Percentiles rank a stretch among this genome's conserved stretches.
Evolutionary conservation across 495 filamentous ascomycete species (phyloP).

Genomic region (Bacidia rubella): DNA sequence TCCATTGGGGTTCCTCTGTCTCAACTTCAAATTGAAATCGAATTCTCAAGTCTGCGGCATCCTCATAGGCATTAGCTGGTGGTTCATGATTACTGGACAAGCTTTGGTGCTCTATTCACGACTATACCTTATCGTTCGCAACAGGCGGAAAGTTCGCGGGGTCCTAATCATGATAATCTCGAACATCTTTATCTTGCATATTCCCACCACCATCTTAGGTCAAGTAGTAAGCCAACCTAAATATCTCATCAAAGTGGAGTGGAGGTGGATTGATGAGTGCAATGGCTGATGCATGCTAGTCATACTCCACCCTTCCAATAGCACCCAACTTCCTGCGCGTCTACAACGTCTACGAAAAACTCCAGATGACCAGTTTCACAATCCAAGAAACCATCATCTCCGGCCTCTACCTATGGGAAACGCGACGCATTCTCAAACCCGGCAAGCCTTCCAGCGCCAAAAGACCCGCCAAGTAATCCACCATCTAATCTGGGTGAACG

Average conservation of each 20-base stretch:
- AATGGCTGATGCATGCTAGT: too few relatives aligned
- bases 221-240: constrained; percentile 16
- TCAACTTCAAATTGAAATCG: constrained; percentile 19
- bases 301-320: neutral
- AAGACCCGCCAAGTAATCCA: constrained; percentile 21
- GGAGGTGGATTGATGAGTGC: too few relatives aligned
- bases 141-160: constrained; percentile 13
- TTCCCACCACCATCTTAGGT: constrained; percentile 21
- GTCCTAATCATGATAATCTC: constrained; percentile 24
- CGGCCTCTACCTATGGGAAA: constrained; percentile 32
- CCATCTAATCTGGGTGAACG: constrained; percentile 31
- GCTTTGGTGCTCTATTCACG: constrained; percentile 27
- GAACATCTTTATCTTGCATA: constrained; percentile 18
- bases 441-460: constrained; percentile 21
- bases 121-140: constrained; percentile 23
- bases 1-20: constrained; percentile 19
- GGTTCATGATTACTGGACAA: constrained; percentile 23
- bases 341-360: constrained; percentile 30
- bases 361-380: constrained; percentile 28
- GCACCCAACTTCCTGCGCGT: constrained; percentile 5
- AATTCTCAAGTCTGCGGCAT: constrained; percentile 15
- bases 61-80: constrained; percentile 19
- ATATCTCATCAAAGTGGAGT: too few relatives aligned
- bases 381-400: constrained; percentile 36
- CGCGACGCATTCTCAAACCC: constrained; percentile 23